Conservation (phyloP, 345 rosid species). For the Murraya paniculata region DNA sequence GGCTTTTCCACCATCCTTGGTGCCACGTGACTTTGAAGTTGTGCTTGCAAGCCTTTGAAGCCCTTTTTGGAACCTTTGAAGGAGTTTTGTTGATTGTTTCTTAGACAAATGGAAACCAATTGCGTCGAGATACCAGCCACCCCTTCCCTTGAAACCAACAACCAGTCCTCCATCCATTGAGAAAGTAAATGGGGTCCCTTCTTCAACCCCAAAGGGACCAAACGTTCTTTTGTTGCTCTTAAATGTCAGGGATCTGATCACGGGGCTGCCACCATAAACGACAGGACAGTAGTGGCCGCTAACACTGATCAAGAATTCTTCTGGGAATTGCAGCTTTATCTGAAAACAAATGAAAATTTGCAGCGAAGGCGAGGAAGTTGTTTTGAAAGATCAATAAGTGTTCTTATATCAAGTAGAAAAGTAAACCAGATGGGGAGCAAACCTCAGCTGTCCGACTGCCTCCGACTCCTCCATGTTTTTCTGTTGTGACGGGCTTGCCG, state of each 20-base stretch:
- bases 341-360: slow-evolving; percentile 16
- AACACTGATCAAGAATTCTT: slow-evolving; percentile 55
- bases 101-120: slow-evolving; percentile 56
- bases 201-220: slow-evolving; percentile 71
- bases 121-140: slow-evolving; percentile 76
- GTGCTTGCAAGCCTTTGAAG: slow-evolving; percentile 50
- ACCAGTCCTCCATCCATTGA: slow-evolving; percentile 50
- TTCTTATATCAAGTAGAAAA: too few relatives aligned
- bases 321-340: slow-evolving; percentile 75
- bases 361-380: not conserved
- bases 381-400: not conserved
- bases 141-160: slow-evolving; percentile 63
- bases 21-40: not conserved
- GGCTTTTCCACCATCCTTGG: not conserved
- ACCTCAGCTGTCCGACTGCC: slow-evolving; percentile 61
- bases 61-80: slow-evolving; percentile 46
- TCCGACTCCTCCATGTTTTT: slow-evolving; percentile 70
- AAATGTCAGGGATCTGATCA: slow-evolving; percentile 65
- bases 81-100: slow-evolving; percentile 40
- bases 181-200: slow-evolving; percentile 69
- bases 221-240: slow-evolving; percentile 60
- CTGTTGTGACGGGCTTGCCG: slow-evolving; percentile 48
- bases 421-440: not conserved
- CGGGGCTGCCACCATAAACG: slow-evolving; percentile 53
- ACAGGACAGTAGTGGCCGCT: slow-evolving; percentile 61